These are phyloP conservation scores for Coelastrella sp. DNA, from an alignment of 139 green algal genomes.

Conservation along the genomic window DNA sequence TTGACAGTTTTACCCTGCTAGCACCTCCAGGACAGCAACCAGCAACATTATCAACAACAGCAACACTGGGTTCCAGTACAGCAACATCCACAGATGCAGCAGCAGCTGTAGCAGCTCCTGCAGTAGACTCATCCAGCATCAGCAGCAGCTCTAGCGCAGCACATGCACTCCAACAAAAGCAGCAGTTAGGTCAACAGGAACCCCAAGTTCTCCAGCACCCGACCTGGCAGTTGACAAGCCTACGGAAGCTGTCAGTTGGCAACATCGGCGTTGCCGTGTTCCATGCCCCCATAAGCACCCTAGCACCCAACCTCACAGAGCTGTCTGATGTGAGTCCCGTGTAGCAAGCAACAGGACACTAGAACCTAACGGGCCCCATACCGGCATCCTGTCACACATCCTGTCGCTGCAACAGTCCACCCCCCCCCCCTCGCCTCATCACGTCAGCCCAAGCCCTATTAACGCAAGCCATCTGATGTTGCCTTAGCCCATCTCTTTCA, in stretches of 20 bases:
- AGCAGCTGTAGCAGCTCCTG: background rate
- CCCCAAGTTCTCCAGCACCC: background rate
- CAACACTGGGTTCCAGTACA: background rate
- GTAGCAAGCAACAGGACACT: background rate
- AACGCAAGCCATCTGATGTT: no score
- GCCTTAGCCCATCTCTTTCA: no score
- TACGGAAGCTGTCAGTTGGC: background rate
- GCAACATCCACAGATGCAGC: background rate
- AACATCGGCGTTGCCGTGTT: background rate
- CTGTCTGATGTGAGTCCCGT: background rate
- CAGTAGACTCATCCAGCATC: background rate
- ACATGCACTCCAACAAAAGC: background rate
- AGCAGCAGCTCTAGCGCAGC: background rate
- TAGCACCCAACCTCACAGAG: slow-evolving; percentile 2
- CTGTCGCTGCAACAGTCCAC: no score
- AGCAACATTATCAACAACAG: background rate
- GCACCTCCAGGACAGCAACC: background rate
- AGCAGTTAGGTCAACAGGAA: background rate
- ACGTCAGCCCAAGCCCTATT: no score
- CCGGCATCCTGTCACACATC: no score
- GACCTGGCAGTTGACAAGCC: background rate
- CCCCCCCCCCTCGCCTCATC: no score
- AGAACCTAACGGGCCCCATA: no score
- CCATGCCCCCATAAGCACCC: background rate
- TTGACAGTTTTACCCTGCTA: background rate